A percentile compares a stretch with the other conserved stretches of the same genome.
phyloP scores from a whole-genome alignment of 176 grass and related monocot species.

The Luzula sylvatica region DNA sequence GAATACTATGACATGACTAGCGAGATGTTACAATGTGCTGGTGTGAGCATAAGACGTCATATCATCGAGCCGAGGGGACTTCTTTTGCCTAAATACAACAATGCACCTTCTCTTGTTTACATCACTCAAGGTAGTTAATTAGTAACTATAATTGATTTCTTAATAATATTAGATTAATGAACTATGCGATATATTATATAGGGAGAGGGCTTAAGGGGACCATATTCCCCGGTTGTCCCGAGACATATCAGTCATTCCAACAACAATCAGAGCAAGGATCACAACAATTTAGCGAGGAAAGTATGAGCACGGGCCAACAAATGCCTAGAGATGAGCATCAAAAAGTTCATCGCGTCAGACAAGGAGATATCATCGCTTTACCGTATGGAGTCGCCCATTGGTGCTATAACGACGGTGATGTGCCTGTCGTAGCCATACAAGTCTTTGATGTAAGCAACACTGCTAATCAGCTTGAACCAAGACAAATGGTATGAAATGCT shows the following conservation, averaged over 20 bases:
- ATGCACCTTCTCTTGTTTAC: slow-evolving; percentile 23
- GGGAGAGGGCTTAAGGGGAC: slow-evolving; percentile 8
- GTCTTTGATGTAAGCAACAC: slow-evolving; percentile 18
- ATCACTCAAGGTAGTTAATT: slow-evolving; percentile 26
- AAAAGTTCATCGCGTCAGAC: slow-evolving; percentile 9
- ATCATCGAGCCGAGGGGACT: slow-evolving; percentile 23
- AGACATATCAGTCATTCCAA: slow-evolving; percentile 19
- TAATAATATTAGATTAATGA: neutral
- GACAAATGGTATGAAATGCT: slow-evolving; percentile 23
- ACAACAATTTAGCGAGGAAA: neutral
- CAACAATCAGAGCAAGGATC: slow-evolving; percentile 2
- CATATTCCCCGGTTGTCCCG: too few species aligned
- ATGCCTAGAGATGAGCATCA: slow-evolving; percentile 16
- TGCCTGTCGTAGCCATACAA: slow-evolving; percentile 13
- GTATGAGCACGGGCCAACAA: neutral
- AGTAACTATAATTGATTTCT: too few species aligned
- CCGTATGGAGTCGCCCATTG: slow-evolving; percentile 23
- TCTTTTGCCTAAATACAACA: slow-evolving; percentile 13
- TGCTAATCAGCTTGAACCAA: slow-evolving; percentile 25
- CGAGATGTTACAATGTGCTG: slow-evolving; percentile 12
- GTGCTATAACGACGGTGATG: slow-evolving; percentile 28
- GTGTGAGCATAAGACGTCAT: neutral
- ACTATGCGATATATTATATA: neutral
- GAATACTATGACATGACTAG: slow-evolving; percentile 12
- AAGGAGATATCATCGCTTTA: slow-evolving; percentile 24